Conservation (phyloP, 208 protist species). For the Balamuthia mandrillaris region DNA sequence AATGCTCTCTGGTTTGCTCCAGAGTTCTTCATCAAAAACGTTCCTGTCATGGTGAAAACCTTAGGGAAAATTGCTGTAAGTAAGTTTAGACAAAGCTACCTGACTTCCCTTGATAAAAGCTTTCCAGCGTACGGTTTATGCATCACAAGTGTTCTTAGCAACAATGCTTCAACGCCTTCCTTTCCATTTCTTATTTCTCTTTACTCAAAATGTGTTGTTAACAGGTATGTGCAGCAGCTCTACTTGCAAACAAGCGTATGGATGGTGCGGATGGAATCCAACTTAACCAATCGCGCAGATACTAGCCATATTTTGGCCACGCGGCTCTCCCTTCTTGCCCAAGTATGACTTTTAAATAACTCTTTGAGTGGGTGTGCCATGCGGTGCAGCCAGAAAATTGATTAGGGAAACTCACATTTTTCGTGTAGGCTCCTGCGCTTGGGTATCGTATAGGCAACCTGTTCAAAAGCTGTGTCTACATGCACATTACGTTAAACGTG, state of each 20-base stretch:
- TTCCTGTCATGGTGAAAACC: slow-evolving; percentile 28
- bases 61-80: background rate
- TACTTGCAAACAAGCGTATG: slow-evolving; percentile 36
- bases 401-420: background rate
- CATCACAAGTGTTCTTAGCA: background rate
- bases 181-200: no score
- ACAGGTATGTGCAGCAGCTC: background rate
- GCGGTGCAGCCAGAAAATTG: background rate
- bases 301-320: slow-evolving; percentile 34
- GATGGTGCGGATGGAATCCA: slow-evolving; percentile 72
- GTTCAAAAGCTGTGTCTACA: slow-evolving; percentile 69
- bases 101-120: background rate
- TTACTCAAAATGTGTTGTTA: no score
- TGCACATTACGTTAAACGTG: slow-evolving; percentile 74
- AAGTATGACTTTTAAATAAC: background rate
- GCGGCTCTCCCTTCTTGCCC: slow-evolving; percentile 37
- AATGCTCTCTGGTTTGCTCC: slow-evolving; percentile 54
- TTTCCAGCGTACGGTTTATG: background rate
- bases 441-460: slow-evolving; percentile 67
- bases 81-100: background rate
- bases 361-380: background rate
- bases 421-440: slow-evolving; percentile 67
- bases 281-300: background rate
- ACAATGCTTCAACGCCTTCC: no score
- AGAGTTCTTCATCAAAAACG: slow-evolving; percentile 55